Percentiles rank a stretch among this genome's conserved stretches.
Conservation (phyloP, 306 rosid species). For the Alnus rubra region DNA sequence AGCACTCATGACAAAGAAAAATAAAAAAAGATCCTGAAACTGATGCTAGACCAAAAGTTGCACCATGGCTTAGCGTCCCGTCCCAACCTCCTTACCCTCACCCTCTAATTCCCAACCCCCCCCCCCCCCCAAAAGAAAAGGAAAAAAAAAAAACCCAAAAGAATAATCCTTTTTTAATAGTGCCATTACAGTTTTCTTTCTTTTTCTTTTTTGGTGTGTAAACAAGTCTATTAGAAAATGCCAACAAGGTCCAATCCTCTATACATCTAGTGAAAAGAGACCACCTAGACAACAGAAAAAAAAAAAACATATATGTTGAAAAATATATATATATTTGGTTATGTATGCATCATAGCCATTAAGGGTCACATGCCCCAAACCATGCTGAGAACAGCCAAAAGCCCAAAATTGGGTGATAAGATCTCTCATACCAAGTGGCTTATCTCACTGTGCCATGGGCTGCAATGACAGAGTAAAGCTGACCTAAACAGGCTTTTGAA, state of each 20-base stretch:
- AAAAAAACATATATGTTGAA: not conserved
- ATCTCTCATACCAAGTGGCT: not conserved
- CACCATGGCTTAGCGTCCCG: too few relatives aligned
- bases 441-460: not conserved
- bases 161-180: too few relatives aligned
- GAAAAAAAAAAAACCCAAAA: too few relatives aligned
- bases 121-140: too few relatives aligned
- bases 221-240: not conserved
- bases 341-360: too few relatives aligned
- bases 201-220: too few relatives aligned
- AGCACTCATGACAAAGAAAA: not conserved
- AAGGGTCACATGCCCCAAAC: not conserved
- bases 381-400: not conserved
- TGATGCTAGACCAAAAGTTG: not conserved
- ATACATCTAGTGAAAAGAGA: not conserved
- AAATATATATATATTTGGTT: not conserved
- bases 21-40: not conserved
- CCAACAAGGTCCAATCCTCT: not conserved
- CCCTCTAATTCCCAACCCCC: too few relatives aligned
- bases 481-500: constrained; percentile 16
- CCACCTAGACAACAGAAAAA: not conserved
- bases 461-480: constrained; percentile 30
- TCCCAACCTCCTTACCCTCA: too few relatives aligned
- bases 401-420: not conserved
- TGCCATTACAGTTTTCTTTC: not conserved